These are phyloP conservation scores for Warburgia ugandensis DNA, from an alignment of 164 flowering plant genomes.

Conservation along the genomic window DNA sequence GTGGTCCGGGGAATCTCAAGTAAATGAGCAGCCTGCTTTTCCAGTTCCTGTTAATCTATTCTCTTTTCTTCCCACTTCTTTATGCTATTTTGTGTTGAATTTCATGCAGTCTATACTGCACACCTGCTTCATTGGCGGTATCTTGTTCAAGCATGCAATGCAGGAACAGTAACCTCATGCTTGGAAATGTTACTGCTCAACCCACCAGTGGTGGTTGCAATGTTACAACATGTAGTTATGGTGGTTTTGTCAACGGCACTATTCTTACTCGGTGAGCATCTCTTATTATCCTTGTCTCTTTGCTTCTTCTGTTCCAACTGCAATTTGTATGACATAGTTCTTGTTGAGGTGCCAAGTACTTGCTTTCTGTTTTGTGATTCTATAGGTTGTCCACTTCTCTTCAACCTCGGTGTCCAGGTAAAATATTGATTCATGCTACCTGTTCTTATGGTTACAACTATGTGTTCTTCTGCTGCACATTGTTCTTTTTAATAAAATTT, in stretches of 20 bases:
- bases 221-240: slow-evolving; percentile 71
- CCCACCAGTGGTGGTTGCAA: slow-evolving; percentile 75
- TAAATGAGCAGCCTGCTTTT: slow-evolving; percentile 18
- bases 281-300: not conserved
- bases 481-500: no score
- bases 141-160: slow-evolving; percentile 98
- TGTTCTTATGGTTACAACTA: no score
- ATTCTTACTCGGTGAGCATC: slow-evolving; percentile 50
- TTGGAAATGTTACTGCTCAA: slow-evolving; percentile 62
- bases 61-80: no score
- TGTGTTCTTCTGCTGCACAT: no score
- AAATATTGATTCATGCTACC: no score
- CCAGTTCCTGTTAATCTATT: no score
- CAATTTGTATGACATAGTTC: no score
- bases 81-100: no score
- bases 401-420: slow-evolving; percentile 95
- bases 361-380: not conserved
- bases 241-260: slow-evolving; percentile 72
- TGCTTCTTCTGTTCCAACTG: not conserved
- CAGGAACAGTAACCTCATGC: slow-evolving; percentile 70
- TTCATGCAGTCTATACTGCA: slow-evolving; percentile 68
- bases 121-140: slow-evolving; percentile 70
- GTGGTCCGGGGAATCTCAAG: slow-evolving; percentile 78
- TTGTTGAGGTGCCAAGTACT: no score
- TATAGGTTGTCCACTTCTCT: slow-evolving; percentile 74